These are phyloP conservation scores for Agrocybe praecox DNA, from an alignment of 768 basidiomycete species.

Conservation along the genomic window DNA sequence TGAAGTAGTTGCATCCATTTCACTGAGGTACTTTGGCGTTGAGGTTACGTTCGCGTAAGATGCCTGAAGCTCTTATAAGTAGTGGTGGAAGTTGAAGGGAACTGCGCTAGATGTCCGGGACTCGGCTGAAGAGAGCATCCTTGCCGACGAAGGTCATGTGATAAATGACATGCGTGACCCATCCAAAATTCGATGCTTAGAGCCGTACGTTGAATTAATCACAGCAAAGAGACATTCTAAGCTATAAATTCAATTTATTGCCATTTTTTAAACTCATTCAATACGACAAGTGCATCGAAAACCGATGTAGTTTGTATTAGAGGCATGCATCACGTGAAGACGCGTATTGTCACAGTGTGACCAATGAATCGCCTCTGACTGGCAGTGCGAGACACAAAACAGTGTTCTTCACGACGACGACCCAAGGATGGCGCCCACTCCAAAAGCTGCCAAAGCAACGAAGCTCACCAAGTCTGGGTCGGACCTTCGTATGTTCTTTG, in stretches of 20 bases:
- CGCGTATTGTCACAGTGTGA: slow-evolving; percentile 14
- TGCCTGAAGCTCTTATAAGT: not conserved
- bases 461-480: slow-evolving; percentile 16
- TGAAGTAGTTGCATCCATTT: not conserved
- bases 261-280: too few relatives aligned
- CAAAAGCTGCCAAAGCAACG: slow-evolving; percentile 8
- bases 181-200: too few relatives aligned
- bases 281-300: too few relatives aligned
- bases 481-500: slow-evolving; percentile 27
- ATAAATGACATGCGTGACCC: too few relatives aligned
- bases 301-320: not conserved
- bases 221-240: too few relatives aligned
- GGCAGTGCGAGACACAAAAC: not conserved
- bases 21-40: too few relatives aligned
- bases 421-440: slow-evolving; percentile 13
- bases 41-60: not conserved
- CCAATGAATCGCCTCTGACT: not conserved
- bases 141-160: too few relatives aligned
- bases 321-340: not conserved
- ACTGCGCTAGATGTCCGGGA: too few relatives aligned
- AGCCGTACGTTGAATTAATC: too few relatives aligned
- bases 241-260: too few relatives aligned
- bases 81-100: too few relatives aligned
- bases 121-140: too few relatives aligned
- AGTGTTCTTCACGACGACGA: slow-evolving; percentile 3